Base-by-base conservation (phyloP, 1,284 basidiomycete species). In the Ustilago bromivora region DNA sequence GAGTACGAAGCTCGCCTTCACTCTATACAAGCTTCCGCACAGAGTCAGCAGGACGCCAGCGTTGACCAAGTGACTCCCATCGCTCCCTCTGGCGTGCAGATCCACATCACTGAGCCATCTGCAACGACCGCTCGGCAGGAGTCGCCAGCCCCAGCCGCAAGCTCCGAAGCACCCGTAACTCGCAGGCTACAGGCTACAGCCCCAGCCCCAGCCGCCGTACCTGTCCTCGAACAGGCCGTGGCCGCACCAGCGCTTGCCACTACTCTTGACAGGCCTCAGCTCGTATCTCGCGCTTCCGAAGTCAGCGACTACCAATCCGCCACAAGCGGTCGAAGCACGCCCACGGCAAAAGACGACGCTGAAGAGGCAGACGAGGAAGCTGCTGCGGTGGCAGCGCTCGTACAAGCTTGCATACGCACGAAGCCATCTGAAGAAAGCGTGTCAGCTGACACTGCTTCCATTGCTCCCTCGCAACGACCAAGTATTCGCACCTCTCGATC, bases 271-370 rank as follows among this genome's bases (percentile, higher is more conserved):
- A 57, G 66, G 35, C 71, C 71, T 9, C 49, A 47, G 19, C 61
- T 73, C 38, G 61, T 73, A 12, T 61, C 71, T 28, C 66, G 71
- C 35, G 54, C 60, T 3, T 78, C 76, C 3, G 57, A 65, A 19
- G 47, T 54, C 32, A 76, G 68, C 66, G 72, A 75, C 13, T 78
- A 75, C 41, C 62, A 68, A 49, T 75, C 76, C 3, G 76, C 72
- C 15, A 60, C 64, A 6, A 76, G 76, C 40, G 72, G 72, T 10
- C 62, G 63, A 47, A 75, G 72, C 58, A 71, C 72, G 17, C 72
- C 76, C 11, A 62, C 61, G 0, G 40, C 41, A 0, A 61, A 53
- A 34, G 60, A 10, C 35, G 55, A 55, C 11, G 62, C 36, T 10
- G 61, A 67, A 23, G 66, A 71, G 0, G 54, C 34, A 1, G 47